Evolutionary conservation across 495 filamentous ascomycete genomes (phyloP).

Genomic region (Penicillium alfredii): DNA sequence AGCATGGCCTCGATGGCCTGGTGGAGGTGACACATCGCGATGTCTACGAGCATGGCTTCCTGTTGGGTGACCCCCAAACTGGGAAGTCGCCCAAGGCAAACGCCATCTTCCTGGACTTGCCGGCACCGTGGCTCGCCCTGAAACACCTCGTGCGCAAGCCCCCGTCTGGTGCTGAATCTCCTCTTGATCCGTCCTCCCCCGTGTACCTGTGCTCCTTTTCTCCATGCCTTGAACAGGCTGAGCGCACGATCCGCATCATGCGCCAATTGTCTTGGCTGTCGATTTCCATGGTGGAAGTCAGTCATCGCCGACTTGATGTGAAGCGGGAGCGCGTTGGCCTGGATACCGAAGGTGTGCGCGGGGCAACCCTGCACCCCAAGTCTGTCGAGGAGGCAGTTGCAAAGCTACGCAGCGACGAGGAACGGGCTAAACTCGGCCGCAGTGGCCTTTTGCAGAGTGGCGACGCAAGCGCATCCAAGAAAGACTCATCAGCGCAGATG

Average conservation of each 20-base stretch:
- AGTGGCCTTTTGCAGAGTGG: too few relatives aligned
- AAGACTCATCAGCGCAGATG: neutral
- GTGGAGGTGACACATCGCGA: constrained; percentile 86
- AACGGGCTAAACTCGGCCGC: constrained; percentile 52
- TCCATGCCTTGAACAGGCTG: constrained; percentile 94
- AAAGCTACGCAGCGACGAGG: constrained; percentile 67
- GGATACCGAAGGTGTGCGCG: constrained; percentile 51
- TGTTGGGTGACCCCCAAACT: constrained; percentile 46
- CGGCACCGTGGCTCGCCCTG: constrained; percentile 87
- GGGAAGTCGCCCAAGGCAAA: constrained; percentile 57
- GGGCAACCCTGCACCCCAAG: constrained; percentile 52
- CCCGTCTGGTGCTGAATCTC: constrained; percentile 42
- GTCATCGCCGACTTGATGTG: constrained; percentile 70
- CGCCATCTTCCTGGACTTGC: constrained; percentile 86
- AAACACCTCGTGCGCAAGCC: constrained; percentile 68
- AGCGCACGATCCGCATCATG: constrained; percentile 70
- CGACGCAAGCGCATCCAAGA: too few relatives aligned
- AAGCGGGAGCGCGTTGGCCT: constrained; percentile 73
- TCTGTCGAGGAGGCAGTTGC: constrained; percentile 73
- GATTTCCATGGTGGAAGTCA: constrained; percentile 85
- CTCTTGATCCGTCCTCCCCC: constrained; percentile 61
- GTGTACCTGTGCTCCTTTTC: constrained; percentile 87
- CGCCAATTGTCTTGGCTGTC: constrained; percentile 80
- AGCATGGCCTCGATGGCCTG: constrained; percentile 65
- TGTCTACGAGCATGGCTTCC: constrained; percentile 83